These are phyloP conservation scores for Ceratocystis lukuohia DNA, from an alignment of 2,329 filamentous ascomycete genomes.

Conservation along the genomic window DNA sequence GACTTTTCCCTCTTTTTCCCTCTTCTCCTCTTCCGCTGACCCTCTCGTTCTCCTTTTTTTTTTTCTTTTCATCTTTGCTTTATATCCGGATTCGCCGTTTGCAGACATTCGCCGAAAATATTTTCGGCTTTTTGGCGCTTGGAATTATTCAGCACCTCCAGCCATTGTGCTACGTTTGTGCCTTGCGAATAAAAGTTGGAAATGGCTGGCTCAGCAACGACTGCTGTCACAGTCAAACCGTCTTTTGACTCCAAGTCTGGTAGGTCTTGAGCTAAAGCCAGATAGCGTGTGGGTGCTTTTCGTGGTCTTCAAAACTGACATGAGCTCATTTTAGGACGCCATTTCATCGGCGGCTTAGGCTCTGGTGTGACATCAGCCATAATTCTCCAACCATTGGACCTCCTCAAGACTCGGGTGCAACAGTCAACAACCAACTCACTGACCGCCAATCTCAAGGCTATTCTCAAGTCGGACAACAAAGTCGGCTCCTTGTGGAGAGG, in stretches of 20 bases:
- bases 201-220: constrained; percentile 7
- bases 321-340: constrained; percentile 45
- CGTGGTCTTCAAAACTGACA: background rate
- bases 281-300: background rate
- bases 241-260: constrained; percentile 18
- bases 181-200: background rate
- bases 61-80: background rate
- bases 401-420: constrained; percentile 92
- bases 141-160: background rate
- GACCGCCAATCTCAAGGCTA: constrained; percentile 48
- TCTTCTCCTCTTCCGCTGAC: background rate
- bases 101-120: background rate
- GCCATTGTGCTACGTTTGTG: background rate
- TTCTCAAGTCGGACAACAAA: constrained; percentile 39
- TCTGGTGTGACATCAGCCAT: constrained; percentile 82
- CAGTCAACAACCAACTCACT: constrained; percentile 66
- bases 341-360: constrained; percentile 76
- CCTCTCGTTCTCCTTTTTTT: background rate
- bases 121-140: background rate
- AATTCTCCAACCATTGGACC: constrained; percentile 84
- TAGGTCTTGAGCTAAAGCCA: background rate
- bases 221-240: constrained; percentile 5
- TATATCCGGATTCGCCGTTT: background rate
- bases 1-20: background rate
- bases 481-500: constrained; percentile 78